phyloP scores from a whole-genome alignment of 345 rosid genomes.

The Sapria himalayana region DNA sequence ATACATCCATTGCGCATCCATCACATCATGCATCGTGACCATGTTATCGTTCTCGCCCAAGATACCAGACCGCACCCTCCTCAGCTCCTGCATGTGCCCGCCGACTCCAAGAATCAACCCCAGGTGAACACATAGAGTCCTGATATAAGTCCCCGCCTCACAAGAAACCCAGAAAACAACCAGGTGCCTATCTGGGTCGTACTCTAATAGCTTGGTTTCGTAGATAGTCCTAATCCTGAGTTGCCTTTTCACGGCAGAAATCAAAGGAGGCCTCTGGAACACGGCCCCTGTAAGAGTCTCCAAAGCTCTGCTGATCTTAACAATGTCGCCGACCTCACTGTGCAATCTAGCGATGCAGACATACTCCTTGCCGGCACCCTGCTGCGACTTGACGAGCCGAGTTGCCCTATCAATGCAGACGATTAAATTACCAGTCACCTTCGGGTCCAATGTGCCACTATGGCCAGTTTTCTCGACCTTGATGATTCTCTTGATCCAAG shows the following conservation, averaged over 20 bases:
- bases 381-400: slow-evolving; percentile 84
- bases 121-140: slow-evolving; percentile 88
- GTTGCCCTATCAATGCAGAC: slow-evolving; percentile 92
- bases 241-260: slow-evolving; percentile 89
- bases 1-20: slow-evolving; percentile 89
- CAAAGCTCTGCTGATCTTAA: slow-evolving; percentile 73
- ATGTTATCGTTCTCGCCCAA: slow-evolving; percentile 81
- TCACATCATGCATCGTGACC: slow-evolving; percentile 94
- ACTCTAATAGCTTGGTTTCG: slow-evolving; percentile 78
- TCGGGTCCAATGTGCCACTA: slow-evolving; percentile 88
- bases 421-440: slow-evolving; percentile 81
- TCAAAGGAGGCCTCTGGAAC: slow-evolving; percentile 76
- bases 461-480: slow-evolving; percentile 91
- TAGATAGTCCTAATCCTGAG: slow-evolving; percentile 84
- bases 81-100: slow-evolving; percentile 84
- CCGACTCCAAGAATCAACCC: slow-evolving; percentile 90
- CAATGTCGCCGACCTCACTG: slow-evolving; percentile 61
- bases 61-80: slow-evolving; percentile 91
- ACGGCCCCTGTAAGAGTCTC: slow-evolving; percentile 84
- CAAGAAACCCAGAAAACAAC: slow-evolving; percentile 92
- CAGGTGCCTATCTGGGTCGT: slow-evolving; percentile 58
- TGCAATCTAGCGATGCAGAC: slow-evolving; percentile 88
- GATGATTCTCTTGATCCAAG: slow-evolving; percentile 87
- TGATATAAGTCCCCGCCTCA: slow-evolving; percentile 88
- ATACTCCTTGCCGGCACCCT: slow-evolving; percentile 93